Evolutionary conservation across 306 rosid genomes (phyloP), one percentile per base, ranked within the genome.

Genomic region (Vachellia collinsii): DNA sequence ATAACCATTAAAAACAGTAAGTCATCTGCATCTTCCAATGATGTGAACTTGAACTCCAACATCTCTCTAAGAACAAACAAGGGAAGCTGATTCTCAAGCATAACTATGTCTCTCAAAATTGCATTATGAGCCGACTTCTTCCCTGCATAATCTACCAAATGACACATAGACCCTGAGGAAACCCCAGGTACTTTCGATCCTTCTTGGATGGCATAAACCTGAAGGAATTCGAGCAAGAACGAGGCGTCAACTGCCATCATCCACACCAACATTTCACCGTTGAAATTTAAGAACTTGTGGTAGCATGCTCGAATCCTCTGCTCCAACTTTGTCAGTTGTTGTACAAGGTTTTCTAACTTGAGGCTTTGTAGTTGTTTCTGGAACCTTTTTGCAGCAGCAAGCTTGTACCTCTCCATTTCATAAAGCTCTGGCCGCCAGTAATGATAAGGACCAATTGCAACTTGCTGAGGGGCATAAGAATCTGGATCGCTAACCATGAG

Each of bases 31-130:
- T 56, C 70, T 83, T 87, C 92, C 0, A 74, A 74, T 1, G 90
- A 77, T 0, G 88, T 58, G 80, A 86, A 86, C 62, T 61, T 89
- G 73, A 88, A 76, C 73, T 89, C 84, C 44, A 92, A 53, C 87
- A 85, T 72, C 72, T 89, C 89, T 76, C 96, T 88, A 73, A 89
- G 41, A 20, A 90, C 88, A 81, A 89, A 80, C 19, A 92, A 14
- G 11, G 98, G 98, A n/a, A 94, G 85, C 83, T 92, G 97, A 67
- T 94, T 92, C 87, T 92, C 97, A 1, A 94, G 87, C 97, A 88
- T 92, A 1, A 92, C 85, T n/a, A 88, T 34, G 72, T 94, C 98
- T 70, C 91, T 92, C 56, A 94, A 87, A 56, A 91, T 86, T 54
- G 92, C 88, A 80, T 89, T 86, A 70, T 88, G 89, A 0, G 87